Evolutionary conservation across 352 stramenopile genomes (phyloP).

Genomic region (Pythium pyrilobum): DNA sequence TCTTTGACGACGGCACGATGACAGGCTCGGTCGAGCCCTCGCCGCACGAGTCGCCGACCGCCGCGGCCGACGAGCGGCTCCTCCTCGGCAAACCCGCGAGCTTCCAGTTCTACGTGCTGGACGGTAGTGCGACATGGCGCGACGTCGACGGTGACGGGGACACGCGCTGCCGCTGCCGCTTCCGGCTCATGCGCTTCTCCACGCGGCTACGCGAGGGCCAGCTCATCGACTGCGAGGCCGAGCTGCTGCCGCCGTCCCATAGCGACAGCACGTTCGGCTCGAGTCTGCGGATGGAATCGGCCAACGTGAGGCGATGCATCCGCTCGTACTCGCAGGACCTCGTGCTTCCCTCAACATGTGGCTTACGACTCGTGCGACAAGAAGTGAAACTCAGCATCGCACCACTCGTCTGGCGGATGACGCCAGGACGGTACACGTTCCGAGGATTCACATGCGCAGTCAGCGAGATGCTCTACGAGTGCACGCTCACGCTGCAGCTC

Average conservation of each 20-base stretch:
- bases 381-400: not conserved
- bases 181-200: slow-evolving; percentile 14
- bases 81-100: not conserved
- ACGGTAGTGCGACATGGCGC: slow-evolving; percentile 9
- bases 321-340: slow-evolving; percentile 7
- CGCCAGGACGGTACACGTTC: slow-evolving; percentile 42
- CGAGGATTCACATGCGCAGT: slow-evolving; percentile 51
- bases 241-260: slow-evolving; percentile 4
- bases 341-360: not conserved
- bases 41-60: not conserved
- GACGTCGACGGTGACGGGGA: slow-evolving; percentile 4
- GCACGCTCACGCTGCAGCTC: slow-evolving; percentile 43
- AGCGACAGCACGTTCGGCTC: slow-evolving; percentile 7
- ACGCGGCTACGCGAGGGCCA: slow-evolving; percentile 13
- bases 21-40: not conserved
- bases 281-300: not conserved
- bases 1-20: slow-evolving; percentile 17
- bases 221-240: slow-evolving; percentile 8
- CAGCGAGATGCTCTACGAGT: slow-evolving; percentile 71
- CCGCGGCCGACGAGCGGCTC: not conserved
- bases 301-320: not conserved
- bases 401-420: slow-evolving; percentile 24
- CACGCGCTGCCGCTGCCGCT: not conserved
- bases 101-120: slow-evolving; percentile 15
- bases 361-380: slow-evolving; percentile 4